Evolutionary conservation across 116 monocot genomes (phyloP), one percentile per base, ranked within the genome.

Genomic region (Trichopus zeylanicus): DNA sequence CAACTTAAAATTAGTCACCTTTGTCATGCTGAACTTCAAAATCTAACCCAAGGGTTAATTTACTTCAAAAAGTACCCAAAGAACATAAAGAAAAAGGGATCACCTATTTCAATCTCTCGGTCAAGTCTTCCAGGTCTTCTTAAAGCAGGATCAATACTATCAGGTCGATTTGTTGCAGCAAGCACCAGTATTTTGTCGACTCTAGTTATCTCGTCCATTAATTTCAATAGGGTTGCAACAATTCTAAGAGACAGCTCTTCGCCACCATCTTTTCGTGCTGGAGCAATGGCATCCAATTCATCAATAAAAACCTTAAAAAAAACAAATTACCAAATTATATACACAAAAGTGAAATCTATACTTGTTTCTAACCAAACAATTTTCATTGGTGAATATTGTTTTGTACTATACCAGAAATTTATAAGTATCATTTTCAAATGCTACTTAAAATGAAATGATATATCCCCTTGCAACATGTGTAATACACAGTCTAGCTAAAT

Each of bases 251-350:
- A 98, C 29, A 98, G 70, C 21, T 73, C 78, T 69, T 98, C 98
- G 11, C 80, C 72, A 49, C 85, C 91, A 55, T 80, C 80, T 70
- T 78, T 73, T 51, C 91, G 67, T 69, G 85, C 60, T 64, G 88
- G 91, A 60, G 98, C 91, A 82, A 98, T 88, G 53, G 85, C 91
- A 81, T 98, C 98, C 71, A 91, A 78, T 61, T 98, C 92, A 85
- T 98, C 98, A 76, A 98, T 91, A 71, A 98, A 98, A 46, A 91
- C 69, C 98, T 98, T 67, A 20, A 66, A 67, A 66, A 51, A 4
- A 67, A 63, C 13, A 75, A 63, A 48, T 51, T 18, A 38, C 15
- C 15, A 38, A 38, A 4, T 38, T 38, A 42, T 16, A 42, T 12
- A 15, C 42, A 42, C 18, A 42, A n/a, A 18, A 13, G n/a, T 16